phyloP scores from a whole-genome alignment of 768 basidiomycete genomes.

The Lanmaoa rubissima region DNA sequence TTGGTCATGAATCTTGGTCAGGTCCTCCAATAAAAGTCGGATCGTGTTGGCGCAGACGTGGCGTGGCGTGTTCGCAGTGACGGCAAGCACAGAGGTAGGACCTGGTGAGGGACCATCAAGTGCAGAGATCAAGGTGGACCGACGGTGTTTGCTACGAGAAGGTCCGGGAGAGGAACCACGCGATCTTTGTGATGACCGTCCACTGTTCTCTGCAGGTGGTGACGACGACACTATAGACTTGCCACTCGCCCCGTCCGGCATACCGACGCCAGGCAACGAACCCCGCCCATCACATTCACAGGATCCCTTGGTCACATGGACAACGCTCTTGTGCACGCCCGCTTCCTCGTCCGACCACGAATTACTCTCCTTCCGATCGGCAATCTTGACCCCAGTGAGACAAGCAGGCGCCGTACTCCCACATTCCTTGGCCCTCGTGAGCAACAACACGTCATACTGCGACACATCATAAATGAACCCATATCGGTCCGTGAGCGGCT shows the following conservation, averaged over 20 bases:
- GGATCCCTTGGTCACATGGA: constrained; percentile 40
- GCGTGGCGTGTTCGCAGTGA: constrained; percentile 61
- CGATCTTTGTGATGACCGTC: constrained; percentile 31
- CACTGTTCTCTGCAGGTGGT: constrained; percentile 18
- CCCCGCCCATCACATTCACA: constrained; percentile 42
- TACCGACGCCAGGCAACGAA: background rate
- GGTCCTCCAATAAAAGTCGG: constrained; percentile 65
- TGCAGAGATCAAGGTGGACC: constrained; percentile 39
- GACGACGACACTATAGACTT: constrained; percentile 13
- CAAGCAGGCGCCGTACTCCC: constrained; percentile 78
- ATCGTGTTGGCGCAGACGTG: constrained; percentile 78
- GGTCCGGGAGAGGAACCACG: constrained; percentile 47
- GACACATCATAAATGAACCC: constrained; percentile 90
- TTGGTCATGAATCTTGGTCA: constrained; percentile 81
- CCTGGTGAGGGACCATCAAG: constrained; percentile 15
- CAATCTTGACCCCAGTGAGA: constrained; percentile 83
- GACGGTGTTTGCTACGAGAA: constrained; percentile 44
- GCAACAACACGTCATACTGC: constrained; percentile 74
- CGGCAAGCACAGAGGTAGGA: constrained; percentile 53
- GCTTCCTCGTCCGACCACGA: constrained; percentile 72
- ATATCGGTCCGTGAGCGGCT: constrained; percentile 78
- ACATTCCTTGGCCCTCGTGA: constrained; percentile 71
- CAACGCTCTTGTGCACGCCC: constrained; percentile 29
- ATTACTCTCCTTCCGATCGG: constrained; percentile 77
- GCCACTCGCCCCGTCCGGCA: constrained; percentile 10